Evolutionary conservation across 2,329 filamentous ascomycete species (phyloP).

Genomic region (Fusarium verticillioides): DNA sequence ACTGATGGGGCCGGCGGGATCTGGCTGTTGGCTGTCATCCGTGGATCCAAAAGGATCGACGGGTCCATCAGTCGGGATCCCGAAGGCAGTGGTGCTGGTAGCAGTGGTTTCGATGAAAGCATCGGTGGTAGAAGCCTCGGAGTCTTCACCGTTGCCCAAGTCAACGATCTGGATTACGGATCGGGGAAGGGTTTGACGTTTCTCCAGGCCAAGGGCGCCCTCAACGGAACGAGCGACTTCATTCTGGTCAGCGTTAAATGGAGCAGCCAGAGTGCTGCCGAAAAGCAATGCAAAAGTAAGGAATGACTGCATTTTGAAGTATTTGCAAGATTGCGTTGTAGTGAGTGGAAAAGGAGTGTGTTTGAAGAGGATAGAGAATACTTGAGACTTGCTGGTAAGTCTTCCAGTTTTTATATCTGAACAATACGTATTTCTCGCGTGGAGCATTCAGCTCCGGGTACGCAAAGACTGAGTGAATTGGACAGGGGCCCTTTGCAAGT

Average conservation of each 20-base stretch:
- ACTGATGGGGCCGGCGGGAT: not conserved
- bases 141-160: not conserved
- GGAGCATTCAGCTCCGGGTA: not conserved
- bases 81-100: not conserved
- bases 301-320: not conserved
- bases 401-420: not conserved
- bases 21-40: not conserved
- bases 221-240: not conserved
- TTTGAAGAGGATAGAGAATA: not conserved
- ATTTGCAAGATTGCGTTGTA: not conserved
- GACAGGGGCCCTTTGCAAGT: not conserved
- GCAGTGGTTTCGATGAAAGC: not conserved
- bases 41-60: not conserved
- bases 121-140: not conserved
- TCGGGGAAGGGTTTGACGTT: not conserved
- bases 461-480: not conserved
- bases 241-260: not conserved
- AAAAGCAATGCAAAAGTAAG: not conserved
- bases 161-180: not conserved
- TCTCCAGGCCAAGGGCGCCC: not conserved
- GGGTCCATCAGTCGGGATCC: not conserved
- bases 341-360: not conserved
- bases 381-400: not conserved
- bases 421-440: not conserved
- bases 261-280: not conserved